Base-by-base conservation (phyloP, 768 basidiomycete species). In the Agaricus blazei region DNA sequence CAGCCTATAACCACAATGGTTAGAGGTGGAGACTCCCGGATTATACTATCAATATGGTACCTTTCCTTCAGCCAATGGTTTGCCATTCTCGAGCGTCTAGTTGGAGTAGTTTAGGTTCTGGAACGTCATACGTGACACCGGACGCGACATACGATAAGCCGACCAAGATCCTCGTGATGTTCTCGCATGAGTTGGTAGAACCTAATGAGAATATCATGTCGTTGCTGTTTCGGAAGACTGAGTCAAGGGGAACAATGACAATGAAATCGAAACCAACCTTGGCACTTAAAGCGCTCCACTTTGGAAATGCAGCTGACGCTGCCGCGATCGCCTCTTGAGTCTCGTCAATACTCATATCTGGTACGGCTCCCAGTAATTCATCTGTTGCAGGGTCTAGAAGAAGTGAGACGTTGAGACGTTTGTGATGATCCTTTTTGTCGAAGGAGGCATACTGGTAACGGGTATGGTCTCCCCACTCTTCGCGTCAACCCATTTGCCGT, bases 41-140 rank as follows among this genome's bases (percentile, higher is more conserved):
- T 4, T n/a, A 37, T 11, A 23, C 6, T 28, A 24, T 38, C 28
- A 52, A 46, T 47, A 28, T 41, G 50, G 41, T 58, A 88, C 90
- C 81, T 90, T 88, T 36, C 82, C 90, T 61, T 98, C 94, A 0
- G 75, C 72, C 43, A 97, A 72, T 7, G 93, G 80, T 73, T 98
- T 99, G 36, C 97, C 97, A 64, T 99, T 99, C 74, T 99, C 97
- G 57, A 94, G 72, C 5, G 93, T 95, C 91, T 93, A 68, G 5
- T 34, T 11, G 34, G 5, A 34, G 5, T 38, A 38, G 37, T 52
- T 57, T 31, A 50, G 48, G 37, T 44, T 57, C 11, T 11, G 4
- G 34, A 8, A 67, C 65, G 63, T 64, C 61, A 67, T 54, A 12
- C 53, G 4, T 14, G 34, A 23, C 6, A 40, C 8, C 19, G 42